These are phyloP conservation scores for Silene latifolia DNA, from an alignment of 148 eudicot species.

Conservation along the genomic window DNA sequence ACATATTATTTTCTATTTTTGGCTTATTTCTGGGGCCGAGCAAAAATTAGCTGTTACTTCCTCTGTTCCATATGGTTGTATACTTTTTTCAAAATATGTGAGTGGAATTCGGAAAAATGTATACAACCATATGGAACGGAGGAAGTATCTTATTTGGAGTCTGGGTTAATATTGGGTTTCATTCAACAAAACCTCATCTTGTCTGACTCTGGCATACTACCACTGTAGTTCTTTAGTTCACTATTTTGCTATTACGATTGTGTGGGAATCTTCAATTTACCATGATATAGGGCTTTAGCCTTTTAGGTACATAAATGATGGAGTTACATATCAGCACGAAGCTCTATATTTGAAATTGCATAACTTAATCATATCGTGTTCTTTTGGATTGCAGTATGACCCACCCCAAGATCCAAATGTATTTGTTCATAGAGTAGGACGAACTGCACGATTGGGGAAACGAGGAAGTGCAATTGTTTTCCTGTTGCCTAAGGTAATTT, in stretches of 20 bases:
- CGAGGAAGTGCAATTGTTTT: slow-evolving; percentile 78
- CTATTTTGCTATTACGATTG: too few relatives aligned
- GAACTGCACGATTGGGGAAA: slow-evolving; percentile 93
- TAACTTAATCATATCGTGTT: background rate
- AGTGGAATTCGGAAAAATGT: too few relatives aligned
- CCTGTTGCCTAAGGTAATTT: slow-evolving; percentile 71
- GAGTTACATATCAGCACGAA: background rate
- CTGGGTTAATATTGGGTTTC: background rate
- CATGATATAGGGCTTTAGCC: background rate
- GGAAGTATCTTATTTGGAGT: too few relatives aligned
- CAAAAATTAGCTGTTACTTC: background rate
- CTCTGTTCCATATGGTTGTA: too few relatives aligned
- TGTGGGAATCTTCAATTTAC: background rate
- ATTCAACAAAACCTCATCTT: too few relatives aligned
- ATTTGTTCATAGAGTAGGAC: slow-evolving; percentile 88
- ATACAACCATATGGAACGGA: too few relatives aligned
- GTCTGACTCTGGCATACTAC: too few relatives aligned
- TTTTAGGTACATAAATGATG: background rate
- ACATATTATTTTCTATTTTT: background rate
- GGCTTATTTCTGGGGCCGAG: background rate
- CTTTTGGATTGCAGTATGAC: slow-evolving; percentile 65
- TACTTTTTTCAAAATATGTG: too few relatives aligned
- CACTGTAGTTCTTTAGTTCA: too few relatives aligned
- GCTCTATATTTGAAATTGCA: background rate
- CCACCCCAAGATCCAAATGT: slow-evolving; percentile 95